Evolutionary conservation across 2,329 filamentous ascomycete species (phyloP).

Genomic region (Emmonsia crescens): DNA sequence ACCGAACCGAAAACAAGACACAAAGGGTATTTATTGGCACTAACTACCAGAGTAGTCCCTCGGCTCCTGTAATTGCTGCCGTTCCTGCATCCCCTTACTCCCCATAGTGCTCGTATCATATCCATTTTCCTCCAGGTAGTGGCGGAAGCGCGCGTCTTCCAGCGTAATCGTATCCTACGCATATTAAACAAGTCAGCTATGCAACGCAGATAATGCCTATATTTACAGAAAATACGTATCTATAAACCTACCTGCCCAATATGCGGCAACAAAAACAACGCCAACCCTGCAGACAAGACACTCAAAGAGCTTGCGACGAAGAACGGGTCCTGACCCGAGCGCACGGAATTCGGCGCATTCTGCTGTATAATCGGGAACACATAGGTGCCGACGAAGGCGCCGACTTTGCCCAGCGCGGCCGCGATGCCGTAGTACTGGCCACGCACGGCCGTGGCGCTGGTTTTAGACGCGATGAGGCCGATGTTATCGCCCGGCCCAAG

Average conservation of each 20-base stretch:
- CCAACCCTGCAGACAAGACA: slow-evolving; percentile 58
- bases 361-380: slow-evolving; percentile 62
- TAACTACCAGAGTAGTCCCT: background rate
- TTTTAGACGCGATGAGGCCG: slow-evolving; percentile 75
- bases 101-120: slow-evolving; percentile 60
- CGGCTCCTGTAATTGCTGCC: background rate
- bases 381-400: slow-evolving; percentile 74
- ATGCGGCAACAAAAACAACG: slow-evolving; percentile 58
- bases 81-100: slow-evolving; percentile 12
- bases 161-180: slow-evolving; percentile 65
- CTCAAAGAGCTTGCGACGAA: slow-evolving; percentile 72
- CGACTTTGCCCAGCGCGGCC: slow-evolving; percentile 37
- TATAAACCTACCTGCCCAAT: slow-evolving; percentile 46
- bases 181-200: slow-evolving; percentile 15
- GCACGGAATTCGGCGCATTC: slow-evolving; percentile 44
- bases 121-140: slow-evolving; percentile 60
- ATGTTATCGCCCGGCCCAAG: slow-evolving; percentile 87
- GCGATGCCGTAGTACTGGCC: slow-evolving; percentile 57
- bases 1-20: too few species aligned
- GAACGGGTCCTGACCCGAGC: slow-evolving; percentile 74
- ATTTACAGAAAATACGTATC: background rate
- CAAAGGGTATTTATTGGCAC: too few species aligned
- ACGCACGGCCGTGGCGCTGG: slow-evolving; percentile 75
- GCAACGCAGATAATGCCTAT: background rate
- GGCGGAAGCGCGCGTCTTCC: slow-evolving; percentile 67